These are phyloP conservation scores for Alternaria hordeiaustralica DNA, from an alignment of 2,329 filamentous ascomycete species.

Conservation along the genomic window DNA sequence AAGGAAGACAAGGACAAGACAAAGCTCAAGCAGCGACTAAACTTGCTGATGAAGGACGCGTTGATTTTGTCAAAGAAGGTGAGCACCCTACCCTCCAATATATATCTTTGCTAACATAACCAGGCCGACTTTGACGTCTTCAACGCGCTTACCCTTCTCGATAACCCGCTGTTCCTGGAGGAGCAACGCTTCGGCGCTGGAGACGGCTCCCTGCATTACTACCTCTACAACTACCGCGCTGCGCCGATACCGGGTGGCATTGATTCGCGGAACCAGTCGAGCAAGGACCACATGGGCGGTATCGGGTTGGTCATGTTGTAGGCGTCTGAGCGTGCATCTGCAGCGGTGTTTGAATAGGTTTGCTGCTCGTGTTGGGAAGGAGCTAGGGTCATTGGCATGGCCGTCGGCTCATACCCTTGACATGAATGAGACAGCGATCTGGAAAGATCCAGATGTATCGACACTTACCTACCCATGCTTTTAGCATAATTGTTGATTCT, in stretches of 20 bases:
- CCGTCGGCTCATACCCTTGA: neutral
- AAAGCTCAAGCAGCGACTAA: slow-evolving; percentile 79
- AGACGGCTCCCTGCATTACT: slow-evolving; percentile 95
- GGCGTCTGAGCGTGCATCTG: neutral
- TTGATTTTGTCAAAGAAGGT: slow-evolving; percentile 85
- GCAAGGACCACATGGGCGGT: slow-evolving; percentile 79
- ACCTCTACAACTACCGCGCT: slow-evolving; percentile 95
- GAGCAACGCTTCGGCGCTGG: slow-evolving; percentile 94
- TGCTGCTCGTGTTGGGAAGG: neutral
- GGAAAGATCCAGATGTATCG: neutral
- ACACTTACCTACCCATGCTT: neutral
- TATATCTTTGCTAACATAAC: neutral
- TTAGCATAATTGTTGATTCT: neutral
- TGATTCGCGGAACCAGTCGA: slow-evolving; percentile 77
- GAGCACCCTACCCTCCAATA: slow-evolving; percentile 14
- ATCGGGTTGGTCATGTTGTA: slow-evolving; percentile 87
- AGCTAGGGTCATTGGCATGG: neutral
- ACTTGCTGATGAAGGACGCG: slow-evolving; percentile 80
- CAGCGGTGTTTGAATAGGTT: neutral
- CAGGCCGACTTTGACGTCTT: slow-evolving; percentile 88
- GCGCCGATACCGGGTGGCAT: slow-evolving; percentile 86
- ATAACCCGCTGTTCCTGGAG: slow-evolving; percentile 92
- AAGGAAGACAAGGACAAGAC: slow-evolving; percentile 55
- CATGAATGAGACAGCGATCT: neutral
- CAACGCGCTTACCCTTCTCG: slow-evolving; percentile 91